A percentile compares a stretch with the other conserved stretches of the same genome.
Conservation (phyloP, 768 basidiomycete species). For the Daedaleopsis nitida region DNA sequence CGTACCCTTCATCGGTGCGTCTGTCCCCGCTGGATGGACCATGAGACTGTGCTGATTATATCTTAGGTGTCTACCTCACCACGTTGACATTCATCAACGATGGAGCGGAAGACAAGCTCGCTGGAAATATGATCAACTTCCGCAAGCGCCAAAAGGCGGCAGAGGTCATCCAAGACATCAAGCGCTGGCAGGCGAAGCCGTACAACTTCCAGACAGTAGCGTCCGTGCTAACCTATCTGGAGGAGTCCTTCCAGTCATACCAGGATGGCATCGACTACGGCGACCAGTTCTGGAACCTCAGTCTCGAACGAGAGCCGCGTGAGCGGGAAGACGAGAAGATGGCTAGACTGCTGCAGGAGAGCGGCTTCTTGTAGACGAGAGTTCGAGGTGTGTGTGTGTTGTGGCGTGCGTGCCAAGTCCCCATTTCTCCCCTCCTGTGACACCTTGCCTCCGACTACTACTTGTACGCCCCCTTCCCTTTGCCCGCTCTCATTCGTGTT, state of each 20-base stretch:
- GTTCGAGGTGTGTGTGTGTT: neutral
- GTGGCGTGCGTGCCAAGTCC: neutral
- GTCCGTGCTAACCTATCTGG: constrained; percentile 71
- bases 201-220: constrained; percentile 81
- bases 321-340: constrained; percentile 98
- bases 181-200: constrained; percentile 90
- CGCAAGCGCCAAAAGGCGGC: constrained; percentile 93
- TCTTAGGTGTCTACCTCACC: constrained; percentile 89
- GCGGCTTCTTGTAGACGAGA: constrained; percentile 55
- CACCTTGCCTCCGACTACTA: neutral
- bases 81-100: constrained; percentile 98
- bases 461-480: neutral
- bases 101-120: constrained; percentile 85
- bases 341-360: constrained; percentile 86
- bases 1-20: constrained; percentile 92
- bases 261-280: constrained; percentile 67
- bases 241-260: constrained; percentile 74
- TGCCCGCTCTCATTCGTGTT: neutral
- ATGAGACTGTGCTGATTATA: neutral
- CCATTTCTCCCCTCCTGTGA: neutral
- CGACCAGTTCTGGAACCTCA: constrained; percentile 83
- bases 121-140: constrained; percentile 87
- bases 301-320: constrained; percentile 86
- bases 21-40: neutral
- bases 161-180: constrained; percentile 96